Percentiles rank a stretch among this genome's conserved stretches.
phyloP scores from a whole-genome alignment of 1,139 yeast genomes.

The Yamadazyma epiphylla region DNA sequence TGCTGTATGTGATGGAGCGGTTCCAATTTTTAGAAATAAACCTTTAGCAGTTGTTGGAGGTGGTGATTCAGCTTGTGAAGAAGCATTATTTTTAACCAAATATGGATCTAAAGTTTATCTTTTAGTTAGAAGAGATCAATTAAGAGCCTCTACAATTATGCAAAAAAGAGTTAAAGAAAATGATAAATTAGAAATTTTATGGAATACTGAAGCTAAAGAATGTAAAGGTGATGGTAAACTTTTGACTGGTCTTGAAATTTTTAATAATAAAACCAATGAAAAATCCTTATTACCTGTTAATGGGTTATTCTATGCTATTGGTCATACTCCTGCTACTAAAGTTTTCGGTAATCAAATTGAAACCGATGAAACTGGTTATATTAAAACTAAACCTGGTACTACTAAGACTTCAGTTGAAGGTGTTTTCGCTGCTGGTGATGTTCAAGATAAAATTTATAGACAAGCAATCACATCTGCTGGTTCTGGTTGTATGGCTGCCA shows the following conservation, averaged over 20 bases:
- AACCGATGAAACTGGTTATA: slow-evolving; percentile 84
- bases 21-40: slow-evolving; percentile 95
- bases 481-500: slow-evolving; percentile 99
- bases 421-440: slow-evolving; percentile 98
- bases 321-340: slow-evolving; percentile 92
- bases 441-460: slow-evolving; percentile 93
- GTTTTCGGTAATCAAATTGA: slow-evolving; percentile 72
- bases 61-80: slow-evolving; percentile 99
- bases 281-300: slow-evolving; percentile 68
- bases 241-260: slow-evolving; percentile 54
- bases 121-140: slow-evolving; percentile 87
- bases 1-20: slow-evolving; percentile 99
- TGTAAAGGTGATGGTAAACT: slow-evolving; percentile 92
- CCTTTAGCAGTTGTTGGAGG: slow-evolving; percentile 98
- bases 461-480: slow-evolving; percentile 99
- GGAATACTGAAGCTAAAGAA: slow-evolving; percentile 80
- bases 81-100: slow-evolving; percentile 92
- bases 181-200: slow-evolving; percentile 86
- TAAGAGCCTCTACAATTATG: slow-evolving; percentile 95
- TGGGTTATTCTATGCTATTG: slow-evolving; percentile 97
- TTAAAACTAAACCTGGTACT: slow-evolving; percentile 84
- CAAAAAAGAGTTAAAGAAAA: slow-evolving; percentile 82
- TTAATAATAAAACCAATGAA: slow-evolving; percentile 72
- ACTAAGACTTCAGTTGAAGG: slow-evolving; percentile 85
- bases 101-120: slow-evolving; percentile 93